These are phyloP conservation scores for Pythium brachiatum DNA, from an alignment of 352 stramenopile species.

Conservation along the genomic window DNA sequence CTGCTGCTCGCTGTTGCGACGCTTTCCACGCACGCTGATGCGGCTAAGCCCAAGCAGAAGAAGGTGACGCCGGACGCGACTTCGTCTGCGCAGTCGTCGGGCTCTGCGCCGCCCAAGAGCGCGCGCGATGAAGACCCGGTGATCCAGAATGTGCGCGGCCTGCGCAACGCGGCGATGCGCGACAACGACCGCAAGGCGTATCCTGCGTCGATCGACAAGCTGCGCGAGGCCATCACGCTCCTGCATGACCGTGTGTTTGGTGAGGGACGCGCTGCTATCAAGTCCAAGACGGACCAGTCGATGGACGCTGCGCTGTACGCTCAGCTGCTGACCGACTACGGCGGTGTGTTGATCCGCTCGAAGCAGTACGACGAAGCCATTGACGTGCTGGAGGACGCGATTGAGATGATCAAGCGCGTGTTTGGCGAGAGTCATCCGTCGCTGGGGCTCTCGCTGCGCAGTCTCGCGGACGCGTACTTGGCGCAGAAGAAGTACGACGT, in stretches of 20 bases:
- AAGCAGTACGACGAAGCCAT: constrained; percentile 76
- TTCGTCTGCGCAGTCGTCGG: constrained; percentile 17
- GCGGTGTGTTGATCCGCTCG: constrained; percentile 64
- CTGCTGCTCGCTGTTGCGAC: constrained; percentile 6
- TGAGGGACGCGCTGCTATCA: constrained; percentile 40
- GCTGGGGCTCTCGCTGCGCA: constrained; percentile 67
- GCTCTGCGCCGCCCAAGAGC: constrained; percentile 27
- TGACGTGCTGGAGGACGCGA: constrained; percentile 72
- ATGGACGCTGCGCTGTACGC: constrained; percentile 74
- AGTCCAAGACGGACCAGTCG: constrained; percentile 51
- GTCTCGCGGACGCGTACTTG: constrained; percentile 78
- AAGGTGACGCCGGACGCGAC: background rate
- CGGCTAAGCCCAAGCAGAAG: constrained; percentile 18
- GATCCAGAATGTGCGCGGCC: constrained; percentile 57
- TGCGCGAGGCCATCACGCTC: constrained; percentile 61
- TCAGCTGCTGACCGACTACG: constrained; percentile 81
- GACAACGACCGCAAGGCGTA: constrained; percentile 67
- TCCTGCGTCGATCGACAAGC: constrained; percentile 44
- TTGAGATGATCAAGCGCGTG: constrained; percentile 70
- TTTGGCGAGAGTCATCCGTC: constrained; percentile 81
- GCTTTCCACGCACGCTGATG: constrained; percentile 1
- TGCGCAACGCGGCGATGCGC: constrained; percentile 76
- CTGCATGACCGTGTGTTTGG: constrained; percentile 77
- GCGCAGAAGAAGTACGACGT: constrained; percentile 69
- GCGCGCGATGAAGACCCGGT: constrained; percentile 57